Percentiles rank a stretch among this genome's conserved stretches.
phyloP scores from a whole-genome alignment of 306 rosid genomes.

The Cucurbita ficifolia region DNA sequence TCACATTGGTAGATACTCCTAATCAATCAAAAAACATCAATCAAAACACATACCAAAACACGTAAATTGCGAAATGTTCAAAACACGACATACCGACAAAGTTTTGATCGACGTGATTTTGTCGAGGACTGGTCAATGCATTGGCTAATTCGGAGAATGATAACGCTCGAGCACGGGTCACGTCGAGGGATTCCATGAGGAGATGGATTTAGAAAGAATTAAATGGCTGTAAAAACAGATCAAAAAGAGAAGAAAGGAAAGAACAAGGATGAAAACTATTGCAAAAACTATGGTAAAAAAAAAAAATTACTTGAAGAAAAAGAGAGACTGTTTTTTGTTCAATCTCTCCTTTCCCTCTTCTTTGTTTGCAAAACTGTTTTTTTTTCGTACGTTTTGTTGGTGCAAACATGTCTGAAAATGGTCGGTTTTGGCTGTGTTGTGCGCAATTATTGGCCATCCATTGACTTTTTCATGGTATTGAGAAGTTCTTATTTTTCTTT shows the following conservation, averaged over 20 bases:
- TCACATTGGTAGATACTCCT: slow-evolving; percentile 60
- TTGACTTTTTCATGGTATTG: slow-evolving; percentile 29
- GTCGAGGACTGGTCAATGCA: slow-evolving; percentile 23
- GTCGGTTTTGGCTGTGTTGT: slow-evolving; percentile 20
- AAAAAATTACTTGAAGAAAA: slow-evolving; percentile 24
- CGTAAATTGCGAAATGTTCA: neutral
- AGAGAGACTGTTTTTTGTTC: slow-evolving; percentile 36
- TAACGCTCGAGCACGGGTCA: slow-evolving; percentile 31
- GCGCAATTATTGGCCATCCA: slow-evolving; percentile 46
- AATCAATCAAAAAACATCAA: neutral
- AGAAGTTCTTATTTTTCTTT: slow-evolving; percentile 1
- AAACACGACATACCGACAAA: slow-evolving; percentile 41
- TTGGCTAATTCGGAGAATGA: slow-evolving; percentile 40
- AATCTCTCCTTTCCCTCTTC: slow-evolving; percentile 18
- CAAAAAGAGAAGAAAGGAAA: neutral
- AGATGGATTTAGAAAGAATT: neutral
- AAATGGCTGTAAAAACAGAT: neutral
- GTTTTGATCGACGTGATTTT: slow-evolving; percentile 10
- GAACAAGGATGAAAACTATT: slow-evolving; percentile 3
- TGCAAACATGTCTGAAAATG: slow-evolving; percentile 15
- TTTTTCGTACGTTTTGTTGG: slow-evolving; percentile 17
- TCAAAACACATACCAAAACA: neutral
- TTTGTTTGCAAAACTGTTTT: neutral
- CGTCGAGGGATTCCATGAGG: slow-evolving; percentile 7
- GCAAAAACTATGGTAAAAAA: neutral